Conservation (phyloP, 805 yeast species). For the Cyberlindnera samutprakarnensis region DNA sequence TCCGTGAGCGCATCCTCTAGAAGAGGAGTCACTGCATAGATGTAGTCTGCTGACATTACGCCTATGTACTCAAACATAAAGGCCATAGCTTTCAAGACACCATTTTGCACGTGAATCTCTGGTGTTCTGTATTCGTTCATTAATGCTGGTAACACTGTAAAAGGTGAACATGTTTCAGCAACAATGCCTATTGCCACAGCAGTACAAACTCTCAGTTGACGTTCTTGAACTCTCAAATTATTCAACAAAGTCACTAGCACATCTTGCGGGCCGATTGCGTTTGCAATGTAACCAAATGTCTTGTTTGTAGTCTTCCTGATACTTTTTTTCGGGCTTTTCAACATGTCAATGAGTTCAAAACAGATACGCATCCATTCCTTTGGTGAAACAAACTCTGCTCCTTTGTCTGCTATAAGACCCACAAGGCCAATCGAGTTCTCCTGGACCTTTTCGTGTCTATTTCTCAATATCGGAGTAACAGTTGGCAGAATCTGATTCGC, state of each 20-base stretch:
- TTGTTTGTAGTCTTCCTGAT: constrained; percentile 81
- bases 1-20: constrained; percentile 87
- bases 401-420: constrained; percentile 74
- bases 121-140: constrained; percentile 95
- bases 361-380: constrained; percentile 98
- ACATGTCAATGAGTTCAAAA: constrained; percentile 81
- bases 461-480: constrained; percentile 83
- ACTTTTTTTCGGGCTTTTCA: constrained; percentile 69
- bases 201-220: constrained; percentile 93
- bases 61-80: constrained; percentile 92
- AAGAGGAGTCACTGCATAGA: constrained; percentile 71
- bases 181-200: constrained; percentile 98
- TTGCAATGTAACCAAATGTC: constrained; percentile 87
- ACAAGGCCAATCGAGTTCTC: constrained; percentile 72
- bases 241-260: constrained; percentile 77
- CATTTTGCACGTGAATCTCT: constrained; percentile 89
- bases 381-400: constrained; percentile 78
- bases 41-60: constrained; percentile 69
- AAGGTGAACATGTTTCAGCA: constrained; percentile 89
- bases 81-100: constrained; percentile 83
- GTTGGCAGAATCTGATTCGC: constrained; percentile 77
- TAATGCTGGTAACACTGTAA: constrained; percentile 86
- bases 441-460: constrained; percentile 86
- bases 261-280: constrained; percentile 94
- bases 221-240: constrained; percentile 85